Percentiles rank a stretch among this genome's conserved stretches.
phyloP scores from a whole-genome alignment of 345 rosid species.

The Raphanus sativus region DNA sequence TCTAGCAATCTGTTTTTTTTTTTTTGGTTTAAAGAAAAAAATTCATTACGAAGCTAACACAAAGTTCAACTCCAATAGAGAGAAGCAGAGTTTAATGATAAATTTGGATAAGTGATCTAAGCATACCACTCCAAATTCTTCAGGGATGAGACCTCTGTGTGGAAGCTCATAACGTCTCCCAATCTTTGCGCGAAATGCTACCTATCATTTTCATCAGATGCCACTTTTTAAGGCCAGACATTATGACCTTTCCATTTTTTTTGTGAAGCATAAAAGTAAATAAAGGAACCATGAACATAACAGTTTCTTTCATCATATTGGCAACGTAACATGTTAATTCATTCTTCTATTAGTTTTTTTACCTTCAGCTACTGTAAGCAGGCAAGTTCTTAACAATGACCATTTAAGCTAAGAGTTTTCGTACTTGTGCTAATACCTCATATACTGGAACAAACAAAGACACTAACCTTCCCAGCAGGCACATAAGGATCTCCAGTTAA shows the following conservation, averaged over 20 bases:
- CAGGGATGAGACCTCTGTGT: constrained; percentile 91
- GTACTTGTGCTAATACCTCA: constrained; percentile 14
- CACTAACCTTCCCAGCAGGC: constrained; percentile 90
- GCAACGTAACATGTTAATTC: neutral
- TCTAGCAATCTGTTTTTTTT: constrained; percentile 66
- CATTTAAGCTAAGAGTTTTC: neutral
- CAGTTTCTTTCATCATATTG: neutral
- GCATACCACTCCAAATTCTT: constrained; percentile 94
- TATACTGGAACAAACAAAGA: constrained; percentile 11
- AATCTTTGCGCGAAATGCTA: constrained; percentile 94
- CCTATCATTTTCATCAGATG: constrained; percentile 51
- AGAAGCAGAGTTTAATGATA: neutral
- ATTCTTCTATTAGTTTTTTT: neutral
- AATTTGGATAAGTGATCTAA: constrained; percentile 9
- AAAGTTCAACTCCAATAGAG: neutral
- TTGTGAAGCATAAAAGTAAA: neutral
- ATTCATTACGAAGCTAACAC: constrained; percentile 18
- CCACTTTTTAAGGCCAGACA: constrained; percentile 8
- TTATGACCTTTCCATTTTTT: constrained; percentile 4
- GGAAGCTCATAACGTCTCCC: constrained; percentile 91
- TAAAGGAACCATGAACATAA: neutral
- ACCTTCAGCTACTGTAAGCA: constrained; percentile 8
- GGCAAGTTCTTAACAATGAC: neutral
- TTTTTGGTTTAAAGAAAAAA: constrained; percentile 2
- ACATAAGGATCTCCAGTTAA: constrained; percentile 90